These are phyloP conservation scores for Akanthomyces lecanii DNA, from an alignment of 2,329 filamentous ascomycete genomes.

Conservation along the genomic window DNA sequence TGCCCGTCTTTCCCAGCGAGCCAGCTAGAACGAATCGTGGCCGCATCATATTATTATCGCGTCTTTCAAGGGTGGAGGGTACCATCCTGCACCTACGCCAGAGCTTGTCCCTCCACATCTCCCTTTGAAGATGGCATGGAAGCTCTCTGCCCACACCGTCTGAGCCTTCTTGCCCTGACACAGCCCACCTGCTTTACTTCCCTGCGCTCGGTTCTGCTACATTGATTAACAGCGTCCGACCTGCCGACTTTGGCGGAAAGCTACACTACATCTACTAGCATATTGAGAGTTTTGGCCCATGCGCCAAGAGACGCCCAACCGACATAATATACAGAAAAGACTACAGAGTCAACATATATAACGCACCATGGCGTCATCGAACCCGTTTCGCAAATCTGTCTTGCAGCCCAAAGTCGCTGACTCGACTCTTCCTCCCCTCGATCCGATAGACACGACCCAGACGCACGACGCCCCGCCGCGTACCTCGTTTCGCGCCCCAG, in stretches of 20 bases:
- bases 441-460: constrained; percentile 28
- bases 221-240: neutral
- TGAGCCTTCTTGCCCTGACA: constrained; percentile 2
- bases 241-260: neutral
- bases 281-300: neutral
- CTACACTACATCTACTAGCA: neutral
- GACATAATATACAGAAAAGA: constrained; percentile 4
- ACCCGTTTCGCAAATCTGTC: constrained; percentile 49
- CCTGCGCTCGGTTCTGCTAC: constrained; percentile 20
- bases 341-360: neutral
- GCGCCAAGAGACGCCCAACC: neutral
- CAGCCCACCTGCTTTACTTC: neutral
- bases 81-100: neutral
- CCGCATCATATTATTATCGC: constrained; percentile 3
- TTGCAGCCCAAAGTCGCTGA: constrained; percentile 21
- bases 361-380: constrained; percentile 37
- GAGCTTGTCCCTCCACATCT: neutral
- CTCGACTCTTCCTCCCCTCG: constrained; percentile 27
- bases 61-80: neutral
- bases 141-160: neutral
- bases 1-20: neutral
- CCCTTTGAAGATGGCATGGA: constrained; percentile 10
- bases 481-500: constrained; percentile 23
- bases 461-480: constrained; percentile 22
- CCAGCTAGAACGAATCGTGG: neutral